Conservation (phyloP, 129 eudicot genomes). For the Centrapalus pauciflorus region DNA sequence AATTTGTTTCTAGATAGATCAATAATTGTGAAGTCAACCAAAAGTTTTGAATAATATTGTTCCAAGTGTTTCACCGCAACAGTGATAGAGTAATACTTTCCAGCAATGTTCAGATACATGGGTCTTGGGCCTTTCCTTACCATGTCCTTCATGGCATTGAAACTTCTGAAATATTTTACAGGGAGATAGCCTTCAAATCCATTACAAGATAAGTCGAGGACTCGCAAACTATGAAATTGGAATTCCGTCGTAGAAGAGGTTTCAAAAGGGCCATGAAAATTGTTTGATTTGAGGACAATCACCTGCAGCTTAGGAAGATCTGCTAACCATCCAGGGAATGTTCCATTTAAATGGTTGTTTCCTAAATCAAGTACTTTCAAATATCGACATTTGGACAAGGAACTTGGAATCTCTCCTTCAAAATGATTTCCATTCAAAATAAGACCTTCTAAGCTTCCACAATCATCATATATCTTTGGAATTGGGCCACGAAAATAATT, state of each 20-base stretch:
- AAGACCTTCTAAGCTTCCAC: neutral
- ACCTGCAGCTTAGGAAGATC: slow-evolving; percentile 10
- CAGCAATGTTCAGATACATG: no score
- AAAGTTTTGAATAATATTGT: neutral
- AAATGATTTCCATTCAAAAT: slow-evolving; percentile 21
- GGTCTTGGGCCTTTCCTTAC: neutral
- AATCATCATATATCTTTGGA: neutral
- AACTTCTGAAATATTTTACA: neutral
- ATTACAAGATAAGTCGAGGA: slow-evolving; percentile 26
- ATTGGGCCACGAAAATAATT: no score
- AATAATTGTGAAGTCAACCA: neutral
- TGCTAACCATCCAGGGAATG: slow-evolving; percentile 22
- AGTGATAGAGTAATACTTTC: no score
- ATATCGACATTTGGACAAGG: slow-evolving; percentile 13
- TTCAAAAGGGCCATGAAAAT: slow-evolving; percentile 16
- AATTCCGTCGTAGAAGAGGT: neutral
- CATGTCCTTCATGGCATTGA: slow-evolving; percentile 1
- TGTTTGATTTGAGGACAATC: slow-evolving; percentile 14
- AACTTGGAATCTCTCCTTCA: slow-evolving; percentile 20
- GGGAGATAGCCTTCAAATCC: slow-evolving; percentile 14
- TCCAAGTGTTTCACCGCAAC: no score
- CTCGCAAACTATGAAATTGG: slow-evolving; percentile 5
- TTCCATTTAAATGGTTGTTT: slow-evolving; percentile 7
- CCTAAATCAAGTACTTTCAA: slow-evolving; percentile 21
- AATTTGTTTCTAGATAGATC: no score